Conservation (phyloP, 768 basidiomycete genomes). For the Pleurotus sapidus region DNA sequence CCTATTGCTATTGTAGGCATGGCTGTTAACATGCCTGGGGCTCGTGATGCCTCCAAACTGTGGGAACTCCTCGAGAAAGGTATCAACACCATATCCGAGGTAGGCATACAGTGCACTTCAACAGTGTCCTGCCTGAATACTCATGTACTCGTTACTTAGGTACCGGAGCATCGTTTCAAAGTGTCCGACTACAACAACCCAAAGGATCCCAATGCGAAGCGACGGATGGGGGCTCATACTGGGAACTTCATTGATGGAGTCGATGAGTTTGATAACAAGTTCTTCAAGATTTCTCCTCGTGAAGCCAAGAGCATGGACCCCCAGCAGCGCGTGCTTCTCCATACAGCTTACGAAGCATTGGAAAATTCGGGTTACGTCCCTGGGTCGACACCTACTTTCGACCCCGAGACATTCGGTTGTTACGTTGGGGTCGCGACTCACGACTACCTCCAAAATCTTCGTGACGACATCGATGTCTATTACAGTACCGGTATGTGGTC, state of each 20-base stretch:
- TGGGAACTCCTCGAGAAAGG: constrained; percentile 63
- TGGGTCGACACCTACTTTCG: constrained; percentile 45
- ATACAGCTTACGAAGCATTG: constrained; percentile 64
- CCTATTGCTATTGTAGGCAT: constrained; percentile 73
- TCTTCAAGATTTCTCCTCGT: constrained; percentile 72
- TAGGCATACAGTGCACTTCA: constrained; percentile 21
- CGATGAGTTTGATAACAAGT: constrained; percentile 64
- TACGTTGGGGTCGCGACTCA: constrained; percentile 69
- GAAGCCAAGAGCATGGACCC: constrained; percentile 79
- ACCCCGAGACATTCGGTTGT: constrained; percentile 56
- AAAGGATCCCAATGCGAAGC: constrained; percentile 24
- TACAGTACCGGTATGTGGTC: constrained; percentile 57
- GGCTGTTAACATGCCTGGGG: constrained; percentile 61
- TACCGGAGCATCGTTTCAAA: constrained; percentile 59
- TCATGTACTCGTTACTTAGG: constrained; percentile 32
- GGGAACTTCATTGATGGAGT: constrained; percentile 64
- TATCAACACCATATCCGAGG: constrained; percentile 54
- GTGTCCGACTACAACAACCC: constrained; percentile 33
- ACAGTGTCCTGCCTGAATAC: not conserved
- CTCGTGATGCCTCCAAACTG: constrained; percentile 40
- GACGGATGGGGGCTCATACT: constrained; percentile 45
- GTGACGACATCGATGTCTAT: constrained; percentile 62
- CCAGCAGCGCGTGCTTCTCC: constrained; percentile 68
- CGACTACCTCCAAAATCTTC: constrained; percentile 67
- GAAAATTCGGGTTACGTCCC: constrained; percentile 73